Conservation (phyloP, 2,329 filamentous ascomycete species). For the Rugonectria rugulosa region DNA sequence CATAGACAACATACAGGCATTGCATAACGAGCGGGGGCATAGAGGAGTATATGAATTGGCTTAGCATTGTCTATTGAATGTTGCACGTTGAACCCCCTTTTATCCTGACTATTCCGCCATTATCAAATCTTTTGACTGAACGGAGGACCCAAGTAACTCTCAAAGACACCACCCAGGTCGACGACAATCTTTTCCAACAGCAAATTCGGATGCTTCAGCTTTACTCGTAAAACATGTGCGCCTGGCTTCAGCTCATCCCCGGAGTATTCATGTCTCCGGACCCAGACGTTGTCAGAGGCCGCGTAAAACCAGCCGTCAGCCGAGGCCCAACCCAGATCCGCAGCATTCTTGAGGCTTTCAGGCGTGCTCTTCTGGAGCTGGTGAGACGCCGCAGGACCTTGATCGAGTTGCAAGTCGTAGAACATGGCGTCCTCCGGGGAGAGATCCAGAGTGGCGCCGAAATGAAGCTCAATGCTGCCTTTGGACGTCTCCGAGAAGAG, state of each 20-base stretch:
- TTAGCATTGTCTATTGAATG: neutral
- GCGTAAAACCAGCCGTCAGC: conserved; percentile 32
- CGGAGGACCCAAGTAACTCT: conserved; percentile 30
- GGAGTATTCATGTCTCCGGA: conserved; percentile 8
- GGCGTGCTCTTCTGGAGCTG: conserved; percentile 15
- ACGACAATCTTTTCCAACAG: conserved; percentile 33
- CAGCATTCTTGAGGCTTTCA: conserved; percentile 24
- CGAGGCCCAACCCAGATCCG: conserved; percentile 25
- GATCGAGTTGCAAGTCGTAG: conserved; percentile 21
- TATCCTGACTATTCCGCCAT: neutral
- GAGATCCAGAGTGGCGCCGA: conserved; percentile 23
- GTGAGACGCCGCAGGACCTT: neutral
- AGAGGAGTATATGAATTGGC: no score
- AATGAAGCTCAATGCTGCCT: conserved; percentile 7
- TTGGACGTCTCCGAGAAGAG: conserved; percentile 6
- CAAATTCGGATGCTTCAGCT: conserved; percentile 22
- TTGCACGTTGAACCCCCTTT: neutral
- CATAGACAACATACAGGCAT: no score
- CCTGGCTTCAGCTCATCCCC: neutral
- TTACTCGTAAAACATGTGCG: conserved; percentile 10
- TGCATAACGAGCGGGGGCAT: no score
- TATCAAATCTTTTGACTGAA: neutral
- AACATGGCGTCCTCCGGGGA: conserved; percentile 20
- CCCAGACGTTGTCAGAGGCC: conserved; percentile 29
- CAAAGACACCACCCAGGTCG: conserved; percentile 13